Conservation (phyloP, 1,139 yeast genomes). For the Debaryomyces nepalensis region DNA sequence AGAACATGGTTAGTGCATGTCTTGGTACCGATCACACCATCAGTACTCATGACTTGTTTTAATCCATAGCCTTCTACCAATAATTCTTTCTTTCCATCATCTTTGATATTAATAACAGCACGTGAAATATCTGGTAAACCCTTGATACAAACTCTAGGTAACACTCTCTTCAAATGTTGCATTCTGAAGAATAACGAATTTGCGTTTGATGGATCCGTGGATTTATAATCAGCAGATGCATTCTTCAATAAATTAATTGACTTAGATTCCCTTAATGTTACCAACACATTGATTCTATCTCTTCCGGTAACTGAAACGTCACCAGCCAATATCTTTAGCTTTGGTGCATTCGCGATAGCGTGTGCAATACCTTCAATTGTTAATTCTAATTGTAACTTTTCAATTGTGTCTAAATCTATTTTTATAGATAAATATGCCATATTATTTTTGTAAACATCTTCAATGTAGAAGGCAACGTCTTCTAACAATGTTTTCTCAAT, state of each 20-base stretch:
- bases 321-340: conserved; percentile 75
- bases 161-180: conserved; percentile 83
- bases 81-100: conserved; percentile 84
- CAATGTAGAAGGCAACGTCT: conserved; percentile 87
- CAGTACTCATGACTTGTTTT: conserved; percentile 95
- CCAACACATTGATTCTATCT: conserved; percentile 77
- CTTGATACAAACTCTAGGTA: conserved; percentile 88
- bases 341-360: conserved; percentile 85
- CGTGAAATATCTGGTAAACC: conserved; percentile 91
- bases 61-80: conserved; percentile 98
- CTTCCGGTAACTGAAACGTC: conserved; percentile 74
- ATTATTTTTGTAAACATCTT: conserved; percentile 87
- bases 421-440: conserved; percentile 81
- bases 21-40: conserved; percentile 89
- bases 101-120: conserved; percentile 93
- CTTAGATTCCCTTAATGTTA: conserved; percentile 58
- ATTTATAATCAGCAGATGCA: conserved; percentile 34
- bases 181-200: conserved; percentile 81
- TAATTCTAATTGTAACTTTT: conserved; percentile 85
- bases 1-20: conserved; percentile 91
- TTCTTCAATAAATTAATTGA: conserved; percentile 35
- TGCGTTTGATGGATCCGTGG: conserved; percentile 37
- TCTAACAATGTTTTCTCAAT: conserved; percentile 88
- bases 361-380: conserved; percentile 82
- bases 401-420: conserved; percentile 83